Evolutionary conservation across 2,329 filamentous ascomycete genomes (phyloP), one percentile per base, ranked within the genome.

Genomic region (Xylariaceae sp.): DNA sequence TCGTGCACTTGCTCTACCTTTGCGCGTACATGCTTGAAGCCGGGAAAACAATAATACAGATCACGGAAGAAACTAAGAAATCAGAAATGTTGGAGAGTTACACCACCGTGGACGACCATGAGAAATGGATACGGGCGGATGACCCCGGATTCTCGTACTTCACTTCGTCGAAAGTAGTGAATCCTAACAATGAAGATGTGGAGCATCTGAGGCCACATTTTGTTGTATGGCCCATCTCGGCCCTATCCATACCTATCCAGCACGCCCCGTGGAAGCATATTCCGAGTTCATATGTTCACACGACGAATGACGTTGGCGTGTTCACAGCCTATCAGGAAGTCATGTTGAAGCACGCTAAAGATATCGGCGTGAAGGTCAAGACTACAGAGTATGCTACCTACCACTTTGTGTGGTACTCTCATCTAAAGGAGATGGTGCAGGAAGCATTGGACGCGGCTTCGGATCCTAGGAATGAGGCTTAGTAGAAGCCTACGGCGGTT

Each of bases 1-100:
- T 48, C 27, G n/a, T 43, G 22, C 39, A 42, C 30, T 12, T 48
- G 22, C 15, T 48, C n/a, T 48, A 48, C 39, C 39, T 48, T 18
- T 48, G 45, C 39, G 45, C 38, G 45, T 48, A 48, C 31, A 11
- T 48, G 12, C 45, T 47, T 11, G 17, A 10, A 6, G n/a, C n/a
- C 14, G 35, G 35, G 4, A 11, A 31, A 14, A 11, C 10, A 15
- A 18, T 47, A 18, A 31, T 35, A 38, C n/a, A 47, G 5, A n/a
- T 47, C 3, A 17, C 15, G 4, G 10, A 38, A 38, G 35, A 5
- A 3, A 17, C 35, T 12, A 17, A 17, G 12, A 14, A 14, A 14
- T 4, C 4, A 38, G 12, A 12, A 17, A 12, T 5, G 35, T 38
- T 12, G 35, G 10, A 38, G 12, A 5, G 11, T 12, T 38, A 14